phyloP scores from a whole-genome alignment of 106 monocot genomes.

The Allium fistulosum region DNA sequence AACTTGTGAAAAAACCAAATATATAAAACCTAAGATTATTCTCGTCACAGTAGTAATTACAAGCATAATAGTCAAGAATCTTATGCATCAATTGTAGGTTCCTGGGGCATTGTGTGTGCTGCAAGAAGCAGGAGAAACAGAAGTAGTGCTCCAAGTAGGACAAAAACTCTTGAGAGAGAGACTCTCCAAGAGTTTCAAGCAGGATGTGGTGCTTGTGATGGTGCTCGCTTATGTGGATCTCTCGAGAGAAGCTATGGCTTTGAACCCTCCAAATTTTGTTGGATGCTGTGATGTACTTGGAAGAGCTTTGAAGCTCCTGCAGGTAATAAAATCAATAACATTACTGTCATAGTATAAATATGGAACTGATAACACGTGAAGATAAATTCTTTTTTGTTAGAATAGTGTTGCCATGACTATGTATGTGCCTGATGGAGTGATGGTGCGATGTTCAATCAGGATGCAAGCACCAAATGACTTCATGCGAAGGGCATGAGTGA shows the following conservation, averaged over 20 bases:
- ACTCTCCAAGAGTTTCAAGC: slow-evolving; percentile 79
- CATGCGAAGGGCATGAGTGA: no score
- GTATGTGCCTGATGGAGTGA: no score
- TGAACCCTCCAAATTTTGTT: slow-evolving; percentile 64
- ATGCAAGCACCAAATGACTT: no score
- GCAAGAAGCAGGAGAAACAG: slow-evolving; percentile 77
- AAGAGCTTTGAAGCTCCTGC: slow-evolving; percentile 78
- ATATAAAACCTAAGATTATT: background rate
- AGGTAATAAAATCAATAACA: slow-evolving; percentile 30
- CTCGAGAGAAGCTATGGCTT: slow-evolving; percentile 78
- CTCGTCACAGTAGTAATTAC: background rate
- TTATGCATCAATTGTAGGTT: slow-evolving; percentile 24
- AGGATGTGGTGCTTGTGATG: slow-evolving; percentile 91
- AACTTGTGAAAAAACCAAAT: background rate
- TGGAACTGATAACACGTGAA: no score
- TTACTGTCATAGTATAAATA: background rate
- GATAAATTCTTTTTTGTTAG: no score
- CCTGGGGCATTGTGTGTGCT: slow-evolving; percentile 80
- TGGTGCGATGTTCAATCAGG: no score
- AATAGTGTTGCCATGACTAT: no score
- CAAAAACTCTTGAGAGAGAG: slow-evolving; percentile 46
- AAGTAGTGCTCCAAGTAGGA: slow-evolving; percentile 59
- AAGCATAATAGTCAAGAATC: no score
- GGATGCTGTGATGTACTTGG: slow-evolving; percentile 74
- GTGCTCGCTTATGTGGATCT: slow-evolving; percentile 78